Percentiles rank a stretch among this genome's conserved stretches.
phyloP scores from a whole-genome alignment of 1,139 yeast species.

The Pneumocystis wakefieldiae region DNA sequence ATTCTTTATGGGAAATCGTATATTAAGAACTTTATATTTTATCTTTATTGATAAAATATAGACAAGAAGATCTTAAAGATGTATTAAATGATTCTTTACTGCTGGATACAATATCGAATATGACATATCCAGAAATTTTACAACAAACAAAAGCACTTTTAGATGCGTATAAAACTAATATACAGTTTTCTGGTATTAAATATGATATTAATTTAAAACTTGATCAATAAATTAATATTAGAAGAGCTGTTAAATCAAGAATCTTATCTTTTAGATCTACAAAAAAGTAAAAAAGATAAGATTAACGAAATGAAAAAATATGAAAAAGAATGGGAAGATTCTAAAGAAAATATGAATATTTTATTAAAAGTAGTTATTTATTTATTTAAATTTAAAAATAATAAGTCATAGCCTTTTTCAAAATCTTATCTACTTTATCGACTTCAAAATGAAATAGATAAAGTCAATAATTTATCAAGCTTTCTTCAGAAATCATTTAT shows the following conservation, averaged over 20 bases:
- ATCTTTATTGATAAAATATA: not conserved
- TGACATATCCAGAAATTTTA: not conserved
- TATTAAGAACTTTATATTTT: not conserved
- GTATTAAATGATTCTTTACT: not conserved
- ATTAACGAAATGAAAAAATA: not conserved
- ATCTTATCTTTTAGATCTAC: not conserved
- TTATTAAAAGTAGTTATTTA: not conserved
- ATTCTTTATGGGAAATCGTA: not conserved
- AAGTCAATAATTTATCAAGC: not conserved
- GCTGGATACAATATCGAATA: not conserved
- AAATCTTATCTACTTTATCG: not conserved
- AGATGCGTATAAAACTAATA: not conserved
- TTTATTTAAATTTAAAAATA: not conserved
- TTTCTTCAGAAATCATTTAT: not conserved
- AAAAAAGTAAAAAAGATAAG: not conserved
- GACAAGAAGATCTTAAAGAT: not conserved
- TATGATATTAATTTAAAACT: not conserved
- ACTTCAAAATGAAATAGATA: not conserved
- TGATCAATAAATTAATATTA: not conserved
- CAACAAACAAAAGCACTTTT: not conserved
- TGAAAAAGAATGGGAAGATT: not conserved
- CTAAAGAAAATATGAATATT: not conserved
- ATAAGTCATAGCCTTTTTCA: not conserved
- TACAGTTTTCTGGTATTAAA: not conserved
- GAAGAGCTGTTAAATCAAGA: not conserved